Percentiles rank a stretch among this genome's conserved stretches.
These are phyloP conservation scores for Paraconiothyrium sp. DNA, from an alignment of 2,329 filamentous ascomycete species.

Conservation along the genomic window DNA sequence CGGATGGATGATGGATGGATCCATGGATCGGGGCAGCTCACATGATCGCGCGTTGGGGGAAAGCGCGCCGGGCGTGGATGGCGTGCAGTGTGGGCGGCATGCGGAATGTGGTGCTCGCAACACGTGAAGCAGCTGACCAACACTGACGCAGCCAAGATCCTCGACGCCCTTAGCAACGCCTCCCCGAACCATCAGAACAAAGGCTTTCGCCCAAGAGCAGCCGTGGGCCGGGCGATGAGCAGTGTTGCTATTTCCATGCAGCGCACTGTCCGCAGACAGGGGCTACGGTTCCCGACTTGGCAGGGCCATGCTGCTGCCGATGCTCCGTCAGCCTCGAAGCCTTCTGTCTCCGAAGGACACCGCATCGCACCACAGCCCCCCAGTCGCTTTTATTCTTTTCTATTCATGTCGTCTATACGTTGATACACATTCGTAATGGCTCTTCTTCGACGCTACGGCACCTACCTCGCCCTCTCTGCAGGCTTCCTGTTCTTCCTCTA, in stretches of 20 bases:
- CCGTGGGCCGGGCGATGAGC: neutral
- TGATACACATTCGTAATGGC: slow-evolving; percentile 45
- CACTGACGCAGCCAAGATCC: slow-evolving; percentile 6
- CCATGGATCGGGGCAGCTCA: slow-evolving; percentile 7
- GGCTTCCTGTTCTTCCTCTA: slow-evolving; percentile 50
- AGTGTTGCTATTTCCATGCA: slow-evolving; percentile 11
- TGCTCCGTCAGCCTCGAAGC: slow-evolving; percentile 4
- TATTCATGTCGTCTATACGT: slow-evolving; percentile 20
- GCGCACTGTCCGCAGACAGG: slow-evolving; percentile 9
- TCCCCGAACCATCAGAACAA: neutral
- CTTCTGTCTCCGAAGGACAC: slow-evolving; percentile 9
- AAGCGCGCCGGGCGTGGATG: neutral
- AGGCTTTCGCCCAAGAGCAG: neutral
- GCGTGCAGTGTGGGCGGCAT: no score
- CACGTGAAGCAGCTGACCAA: neutral
- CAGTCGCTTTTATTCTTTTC: slow-evolving; percentile 18
- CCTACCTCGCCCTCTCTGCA: slow-evolving; percentile 47
- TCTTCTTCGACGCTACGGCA: slow-evolving; percentile 48
- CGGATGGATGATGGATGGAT: no score
- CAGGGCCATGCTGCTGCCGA: slow-evolving; percentile 17
- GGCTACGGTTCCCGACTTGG: slow-evolving; percentile 20
- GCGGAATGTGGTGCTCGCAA: neutral
- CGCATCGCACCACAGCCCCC: slow-evolving; percentile 1
- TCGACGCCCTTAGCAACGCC: neutral
- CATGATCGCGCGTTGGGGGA: slow-evolving; percentile 18